Evolutionary conservation across 2,329 filamentous ascomycete species (phyloP).

Genomic region (Curvularia eragrostidis): DNA sequence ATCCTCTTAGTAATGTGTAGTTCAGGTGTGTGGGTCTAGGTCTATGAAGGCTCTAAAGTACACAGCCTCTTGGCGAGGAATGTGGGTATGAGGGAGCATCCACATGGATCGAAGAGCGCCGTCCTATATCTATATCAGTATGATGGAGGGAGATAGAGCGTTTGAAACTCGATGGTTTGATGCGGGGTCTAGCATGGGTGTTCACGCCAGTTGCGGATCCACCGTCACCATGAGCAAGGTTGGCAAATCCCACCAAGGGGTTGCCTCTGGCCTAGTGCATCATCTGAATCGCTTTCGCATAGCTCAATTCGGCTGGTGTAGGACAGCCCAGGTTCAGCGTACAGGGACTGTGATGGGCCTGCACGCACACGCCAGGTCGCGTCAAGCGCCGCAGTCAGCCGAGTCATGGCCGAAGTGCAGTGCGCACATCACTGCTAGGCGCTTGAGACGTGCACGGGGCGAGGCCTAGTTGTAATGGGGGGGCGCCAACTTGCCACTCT

Average conservation of each 20-base stretch:
- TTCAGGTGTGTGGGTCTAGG: conserved; percentile 25
- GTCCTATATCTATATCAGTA: conserved; percentile 43
- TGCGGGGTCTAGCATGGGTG: conserved; percentile 46
- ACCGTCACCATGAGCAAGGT: conserved; percentile 36
- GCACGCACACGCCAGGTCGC: conserved; percentile 23
- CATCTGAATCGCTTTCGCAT: conserved; percentile 38
- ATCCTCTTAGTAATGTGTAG: conserved; percentile 31
- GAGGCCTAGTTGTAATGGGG: conserved; percentile 27
- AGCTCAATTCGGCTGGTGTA: conserved; percentile 41
- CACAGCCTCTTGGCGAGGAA: conserved; percentile 30
- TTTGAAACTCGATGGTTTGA: conserved; percentile 32
- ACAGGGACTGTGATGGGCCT: conserved; percentile 23
- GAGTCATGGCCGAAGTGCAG: conserved; percentile 39
- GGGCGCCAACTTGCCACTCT: conserved; percentile 39
- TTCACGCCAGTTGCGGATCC: conserved; percentile 43
- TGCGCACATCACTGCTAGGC: conserved; percentile 29
- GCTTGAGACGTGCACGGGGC: conserved; percentile 18
- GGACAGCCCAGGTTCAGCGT: conserved; percentile 23
- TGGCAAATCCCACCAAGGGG: conserved; percentile 31
- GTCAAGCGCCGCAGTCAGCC: conserved; percentile 37
- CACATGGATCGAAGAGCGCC: conserved; percentile 34
- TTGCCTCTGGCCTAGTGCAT: conserved; percentile 38
- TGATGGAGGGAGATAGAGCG: conserved; percentile 31
- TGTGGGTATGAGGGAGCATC: conserved; percentile 32
- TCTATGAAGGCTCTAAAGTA: conserved; percentile 17